Evolutionary conservation across 179 eudicot species (phyloP).

Genomic region (Silene noctiflora): DNA sequence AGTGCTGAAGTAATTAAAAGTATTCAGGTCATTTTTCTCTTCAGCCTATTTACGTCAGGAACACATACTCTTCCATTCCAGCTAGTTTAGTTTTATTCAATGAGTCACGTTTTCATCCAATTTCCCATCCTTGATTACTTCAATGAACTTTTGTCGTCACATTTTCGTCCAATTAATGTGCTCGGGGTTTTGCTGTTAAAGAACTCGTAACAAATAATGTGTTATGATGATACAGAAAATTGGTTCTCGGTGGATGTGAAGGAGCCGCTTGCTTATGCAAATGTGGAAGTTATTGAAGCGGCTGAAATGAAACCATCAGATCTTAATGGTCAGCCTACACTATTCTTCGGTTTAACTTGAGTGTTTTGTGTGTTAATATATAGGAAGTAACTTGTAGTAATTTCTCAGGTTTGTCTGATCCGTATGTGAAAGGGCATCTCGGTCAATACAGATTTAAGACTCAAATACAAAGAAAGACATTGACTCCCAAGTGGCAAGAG

Average conservation of each 20-base stretch:
- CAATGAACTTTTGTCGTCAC: no score
- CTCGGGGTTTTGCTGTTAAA: not conserved
- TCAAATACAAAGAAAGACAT: slow-evolving; percentile 35
- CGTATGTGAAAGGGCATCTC: slow-evolving; percentile 36
- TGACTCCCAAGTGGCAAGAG: slow-evolving; percentile 40
- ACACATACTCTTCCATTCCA: no score
- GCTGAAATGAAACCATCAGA: slow-evolving; percentile 80
- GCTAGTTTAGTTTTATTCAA: no score
- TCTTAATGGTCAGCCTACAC: slow-evolving; percentile 59
- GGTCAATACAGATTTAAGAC: slow-evolving; percentile 36
- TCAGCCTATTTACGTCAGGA: no score
- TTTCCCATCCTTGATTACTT: no score
- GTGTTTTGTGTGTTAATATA: slow-evolving; percentile 8
- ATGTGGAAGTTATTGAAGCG: slow-evolving; percentile 81
- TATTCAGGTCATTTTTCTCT: no score
- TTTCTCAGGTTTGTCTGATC: slow-evolving; percentile 81
- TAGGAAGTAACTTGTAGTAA: slow-evolving; percentile 5
- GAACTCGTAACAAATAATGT: not conserved
- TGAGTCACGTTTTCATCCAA: no score
- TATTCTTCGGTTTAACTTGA: not conserved
- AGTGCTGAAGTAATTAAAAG: no score
- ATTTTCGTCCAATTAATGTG: not conserved
- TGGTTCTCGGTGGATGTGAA: slow-evolving; percentile 89
- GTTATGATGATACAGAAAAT: slow-evolving; percentile 34
- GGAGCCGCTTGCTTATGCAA: slow-evolving; percentile 70